These are phyloP conservation scores for Mycena amicta DNA, from an alignment of 768 basidiomycete species.

Conservation along the genomic window DNA sequence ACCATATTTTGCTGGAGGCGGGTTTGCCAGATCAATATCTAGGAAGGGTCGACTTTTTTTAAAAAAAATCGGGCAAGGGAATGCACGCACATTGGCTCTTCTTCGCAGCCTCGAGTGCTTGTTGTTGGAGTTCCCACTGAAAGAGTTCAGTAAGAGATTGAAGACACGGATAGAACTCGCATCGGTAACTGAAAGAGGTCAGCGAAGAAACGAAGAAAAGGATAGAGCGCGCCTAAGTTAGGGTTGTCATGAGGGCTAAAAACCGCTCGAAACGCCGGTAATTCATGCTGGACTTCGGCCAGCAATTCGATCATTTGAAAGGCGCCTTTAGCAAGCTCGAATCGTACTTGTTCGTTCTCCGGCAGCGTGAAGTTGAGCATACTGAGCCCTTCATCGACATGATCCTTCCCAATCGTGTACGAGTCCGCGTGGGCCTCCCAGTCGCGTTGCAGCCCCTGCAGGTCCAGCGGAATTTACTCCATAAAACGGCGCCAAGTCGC, in stretches of 20 bases:
- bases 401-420: slow-evolving; percentile 43
- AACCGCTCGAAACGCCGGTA: slow-evolving; percentile 53
- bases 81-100: slow-evolving; percentile 12
- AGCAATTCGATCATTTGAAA: slow-evolving; percentile 42
- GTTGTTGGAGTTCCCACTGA: slow-evolving; percentile 10
- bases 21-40: neutral
- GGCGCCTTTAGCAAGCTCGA: slow-evolving; percentile 31
- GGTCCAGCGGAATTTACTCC: slow-evolving; percentile 48
- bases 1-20: slow-evolving; percentile 9
- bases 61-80: neutral
- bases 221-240: slow-evolving; percentile 15
- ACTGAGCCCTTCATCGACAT: slow-evolving; percentile 25
- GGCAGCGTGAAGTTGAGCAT: slow-evolving; percentile 34
- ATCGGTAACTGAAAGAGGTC: too few relatives aligned
- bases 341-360: slow-evolving; percentile 22
- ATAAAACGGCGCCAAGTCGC: slow-evolving; percentile 84
- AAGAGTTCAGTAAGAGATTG: too few relatives aligned
- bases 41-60: neutral
- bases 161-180: too few relatives aligned
- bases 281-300: slow-evolving; percentile 38
- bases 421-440: slow-evolving; percentile 42
- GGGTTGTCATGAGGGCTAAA: slow-evolving; percentile 57
- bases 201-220: too few relatives aligned
- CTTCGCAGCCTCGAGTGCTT: slow-evolving; percentile 10
- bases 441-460: slow-evolving; percentile 36